Percentiles rank a stretch among this genome's conserved stretches.
Conservation (phyloP, 805 yeast species). For the Myxozyma mucilagina region DNA sequence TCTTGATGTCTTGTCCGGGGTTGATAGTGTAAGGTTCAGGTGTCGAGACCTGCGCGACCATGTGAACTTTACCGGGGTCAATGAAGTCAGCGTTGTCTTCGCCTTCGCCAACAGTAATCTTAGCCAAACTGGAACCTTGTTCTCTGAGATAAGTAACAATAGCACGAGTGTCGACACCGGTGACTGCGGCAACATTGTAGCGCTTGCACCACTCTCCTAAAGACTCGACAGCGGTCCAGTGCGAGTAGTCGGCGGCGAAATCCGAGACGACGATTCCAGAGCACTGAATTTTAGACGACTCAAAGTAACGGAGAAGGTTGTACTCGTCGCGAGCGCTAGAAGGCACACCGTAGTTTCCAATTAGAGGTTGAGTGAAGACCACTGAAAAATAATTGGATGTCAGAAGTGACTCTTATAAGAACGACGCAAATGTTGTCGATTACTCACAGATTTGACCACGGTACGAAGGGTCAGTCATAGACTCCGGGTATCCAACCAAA, state of each 20-base stretch:
- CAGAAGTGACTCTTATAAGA: not conserved
- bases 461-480: conserved; percentile 97
- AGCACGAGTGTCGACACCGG: conserved; percentile 97
- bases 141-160: conserved; percentile 91
- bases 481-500: conserved; percentile 99
- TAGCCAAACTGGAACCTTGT: conserved; percentile 91
- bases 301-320: conserved; percentile 85
- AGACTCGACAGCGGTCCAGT: conserved; percentile 98
- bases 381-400: too few species aligned
- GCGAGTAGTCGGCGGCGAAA: conserved; percentile 93
- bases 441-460: conserved; percentile 76
- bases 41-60: conserved; percentile 92
- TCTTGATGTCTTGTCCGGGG: conserved; percentile 58
- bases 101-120: conserved; percentile 77
- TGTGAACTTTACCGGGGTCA: conserved; percentile 86
- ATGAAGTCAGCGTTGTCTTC: conserved; percentile 57
- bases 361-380: conserved; percentile 93
- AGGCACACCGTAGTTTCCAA: conserved; percentile 99
- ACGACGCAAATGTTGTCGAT: conserved; percentile 19
- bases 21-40: conserved; percentile 88
- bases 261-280: conserved; percentile 95
- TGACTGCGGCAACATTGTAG: conserved; percentile 92
- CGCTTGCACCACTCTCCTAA: conserved; percentile 94
- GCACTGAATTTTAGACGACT: conserved; percentile 88
- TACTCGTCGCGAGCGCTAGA: conserved; percentile 80